These are phyloP conservation scores for Kwoniella newhampshirensis DNA, from an alignment of 768 basidiomycete genomes.

Conservation along the genomic window DNA sequence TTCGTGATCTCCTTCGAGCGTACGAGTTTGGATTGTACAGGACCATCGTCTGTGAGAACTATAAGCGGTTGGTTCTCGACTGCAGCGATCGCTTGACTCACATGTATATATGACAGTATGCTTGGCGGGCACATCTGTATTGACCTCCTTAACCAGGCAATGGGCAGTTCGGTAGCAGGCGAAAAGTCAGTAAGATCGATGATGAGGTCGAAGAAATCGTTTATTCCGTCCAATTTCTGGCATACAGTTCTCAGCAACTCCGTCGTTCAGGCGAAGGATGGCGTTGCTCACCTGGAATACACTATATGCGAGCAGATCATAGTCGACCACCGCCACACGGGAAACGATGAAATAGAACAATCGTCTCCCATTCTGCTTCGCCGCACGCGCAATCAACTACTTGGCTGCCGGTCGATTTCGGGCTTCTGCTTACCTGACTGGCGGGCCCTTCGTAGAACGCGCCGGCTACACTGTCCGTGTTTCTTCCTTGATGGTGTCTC, in stretches of 20 bases:
- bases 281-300: constrained; percentile 34
- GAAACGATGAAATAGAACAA: constrained; percentile 46
- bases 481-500: constrained; percentile 38
- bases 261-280: too few relatives aligned
- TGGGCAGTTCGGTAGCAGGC: constrained; percentile 35
- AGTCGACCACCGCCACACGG: constrained; percentile 33
- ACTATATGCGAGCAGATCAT: constrained; percentile 43
- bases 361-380: constrained; percentile 32
- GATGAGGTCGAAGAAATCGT: constrained; percentile 41
- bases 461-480: constrained; percentile 28
- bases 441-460: constrained; percentile 48
- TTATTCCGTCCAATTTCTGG: constrained; percentile 37
- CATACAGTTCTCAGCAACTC: too few relatives aligned
- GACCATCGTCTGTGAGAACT: constrained; percentile 27
- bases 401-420: neutral
- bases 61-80: neutral
- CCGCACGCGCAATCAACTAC: too few relatives aligned
- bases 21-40: constrained; percentile 47
- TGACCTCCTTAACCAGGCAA: constrained; percentile 31
- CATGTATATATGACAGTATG: constrained; percentile 30
- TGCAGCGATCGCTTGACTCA: constrained; percentile 8
- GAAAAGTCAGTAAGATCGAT: constrained; percentile 44
- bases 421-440: constrained; percentile 34
- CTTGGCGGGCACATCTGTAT: constrained; percentile 39
- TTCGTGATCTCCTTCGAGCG: constrained; percentile 25